Evolutionary conservation across 176 grass and related monocot genomes (phyloP), one percentile per base, ranked within the genome.

Genomic region (Urochloa ruziziensis): DNA sequence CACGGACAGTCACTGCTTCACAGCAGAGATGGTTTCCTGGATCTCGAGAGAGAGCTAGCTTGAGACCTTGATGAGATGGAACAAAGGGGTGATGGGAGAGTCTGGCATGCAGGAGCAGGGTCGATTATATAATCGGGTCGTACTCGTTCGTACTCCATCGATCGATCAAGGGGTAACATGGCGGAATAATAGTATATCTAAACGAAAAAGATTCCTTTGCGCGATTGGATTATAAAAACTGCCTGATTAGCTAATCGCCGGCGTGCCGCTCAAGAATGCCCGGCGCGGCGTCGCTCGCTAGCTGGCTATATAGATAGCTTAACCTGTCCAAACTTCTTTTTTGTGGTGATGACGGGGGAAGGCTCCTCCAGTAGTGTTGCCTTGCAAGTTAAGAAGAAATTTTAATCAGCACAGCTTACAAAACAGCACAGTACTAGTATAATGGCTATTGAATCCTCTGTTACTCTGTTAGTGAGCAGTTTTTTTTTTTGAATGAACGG

Each of bases 101-200:
- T 67, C 35, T 30, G 73, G 73, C 58, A 42, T 86, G 74, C 49
- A n/a, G 42, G 51, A 67, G n/a, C 12, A 17, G 1, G 27, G 70
- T 10, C 2, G 67, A 90, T 54, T 79, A 86, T 86, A 90, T 86
- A 86, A 86, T 73, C 73, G 17, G 18, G 28, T 59, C 39, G 78
- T 36, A 65, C 64, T 63, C 78, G 70, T 34, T 70, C 71, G 83
- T 81, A 81, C 78, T 81, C 78, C 62, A 80, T 24, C 36, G 6
- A 52, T 34, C 62, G 6, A 52, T 34, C 62, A 4, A 28, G 51
- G 51, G 67, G 88, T 90, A 86, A 90, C 88, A 86, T 90, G 88
- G 66, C 29, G 24, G 58, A 61, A 78, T 64, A 46, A 65, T 34
- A 40, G 10, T 40, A 9, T 65, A 16, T 43, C 12, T 14, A 9